Conservation (phyloP, 176 grass and related monocot genomes). For the Oryza brachyantha region DNA sequence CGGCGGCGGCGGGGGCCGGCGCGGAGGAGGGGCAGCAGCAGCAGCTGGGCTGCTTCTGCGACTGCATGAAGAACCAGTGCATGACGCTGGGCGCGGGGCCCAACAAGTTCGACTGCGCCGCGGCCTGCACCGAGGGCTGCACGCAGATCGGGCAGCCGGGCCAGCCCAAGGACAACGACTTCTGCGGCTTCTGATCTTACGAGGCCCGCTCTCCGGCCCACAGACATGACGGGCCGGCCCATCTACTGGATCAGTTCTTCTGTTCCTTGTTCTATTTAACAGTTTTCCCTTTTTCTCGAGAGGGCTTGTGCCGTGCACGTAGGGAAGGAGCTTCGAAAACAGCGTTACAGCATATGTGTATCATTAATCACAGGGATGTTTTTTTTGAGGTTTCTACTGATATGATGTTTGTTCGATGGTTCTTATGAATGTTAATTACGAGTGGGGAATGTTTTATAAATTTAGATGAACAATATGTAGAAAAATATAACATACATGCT, state of each 20-base stretch:
- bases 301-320: too few relatives aligned
- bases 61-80: slow-evolving; percentile 45
- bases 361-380: too few relatives aligned
- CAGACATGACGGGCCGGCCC: neutral
- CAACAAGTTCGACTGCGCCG: slow-evolving; percentile 18
- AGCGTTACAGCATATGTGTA: too few relatives aligned
- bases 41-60: slow-evolving; percentile 32
- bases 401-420: neutral
- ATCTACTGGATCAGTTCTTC: neutral
- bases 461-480: too few relatives aligned
- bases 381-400: too few relatives aligned
- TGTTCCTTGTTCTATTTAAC: neutral
- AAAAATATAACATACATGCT: too few relatives aligned
- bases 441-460: too few relatives aligned
- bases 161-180: slow-evolving; percentile 7
- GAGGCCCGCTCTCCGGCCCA: neutral
- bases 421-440: neutral
- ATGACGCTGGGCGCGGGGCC: slow-evolving; percentile 11
- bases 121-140: slow-evolving; percentile 26
- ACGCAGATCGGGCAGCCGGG: slow-evolving; percentile 25
- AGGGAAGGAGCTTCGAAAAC: too few relatives aligned
- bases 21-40: neutral
- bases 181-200: slow-evolving; percentile 25
- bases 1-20: neutral
- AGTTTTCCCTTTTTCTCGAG: neutral